Percentiles rank a stretch among this genome's conserved stretches.
These are phyloP conservation scores for Naganishia liquefaciens DNA, from an alignment of 1,284 basidiomycete genomes.

Conservation along the genomic window DNA sequence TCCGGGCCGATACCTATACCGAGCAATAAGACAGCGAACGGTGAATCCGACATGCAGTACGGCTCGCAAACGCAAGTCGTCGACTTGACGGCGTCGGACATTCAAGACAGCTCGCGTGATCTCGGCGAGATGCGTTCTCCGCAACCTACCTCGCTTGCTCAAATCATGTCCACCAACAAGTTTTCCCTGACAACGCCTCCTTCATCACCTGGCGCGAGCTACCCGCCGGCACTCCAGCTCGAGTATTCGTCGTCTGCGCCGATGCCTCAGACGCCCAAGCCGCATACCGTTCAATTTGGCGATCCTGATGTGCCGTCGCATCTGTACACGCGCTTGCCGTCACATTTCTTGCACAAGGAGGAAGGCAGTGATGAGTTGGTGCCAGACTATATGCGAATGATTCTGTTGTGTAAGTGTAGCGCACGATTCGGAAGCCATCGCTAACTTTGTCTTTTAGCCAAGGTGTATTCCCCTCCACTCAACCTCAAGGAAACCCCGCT, in stretches of 20 bases:
- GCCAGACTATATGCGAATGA: slow-evolving; percentile 92
- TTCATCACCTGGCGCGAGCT: slow-evolving; percentile 9
- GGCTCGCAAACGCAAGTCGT: slow-evolving; percentile 1
- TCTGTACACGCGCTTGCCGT: slow-evolving; percentile 51
- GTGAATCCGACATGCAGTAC: neutral
- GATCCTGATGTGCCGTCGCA: slow-evolving; percentile 48
- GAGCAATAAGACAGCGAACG: neutral
- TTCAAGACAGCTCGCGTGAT: neutral
- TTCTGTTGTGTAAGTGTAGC: slow-evolving; percentile 64
- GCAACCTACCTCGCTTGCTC: slow-evolving; percentile 10
- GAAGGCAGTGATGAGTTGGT: slow-evolving; percentile 51
- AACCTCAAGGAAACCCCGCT: slow-evolving; percentile 90
- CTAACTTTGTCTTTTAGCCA: slow-evolving; percentile 57
- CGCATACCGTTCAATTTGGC: slow-evolving; percentile 42
- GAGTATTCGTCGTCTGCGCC: slow-evolving; percentile 54
- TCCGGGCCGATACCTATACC: neutral
- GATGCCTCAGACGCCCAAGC: slow-evolving; percentile 41
- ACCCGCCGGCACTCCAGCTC: slow-evolving; percentile 37
- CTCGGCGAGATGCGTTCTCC: slow-evolving; percentile 14
- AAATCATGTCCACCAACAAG: slow-evolving; percentile 10
- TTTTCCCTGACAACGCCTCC: slow-evolving; percentile 2
- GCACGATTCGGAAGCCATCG: neutral
- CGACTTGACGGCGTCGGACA: slow-evolving; percentile 6
- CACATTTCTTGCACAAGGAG: slow-evolving; percentile 43
- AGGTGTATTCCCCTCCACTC: slow-evolving; percentile 74